Evolutionary conservation across 1,284 basidiomycete genomes (phyloP).

Genomic region (Moniliophthora roreri): DNA sequence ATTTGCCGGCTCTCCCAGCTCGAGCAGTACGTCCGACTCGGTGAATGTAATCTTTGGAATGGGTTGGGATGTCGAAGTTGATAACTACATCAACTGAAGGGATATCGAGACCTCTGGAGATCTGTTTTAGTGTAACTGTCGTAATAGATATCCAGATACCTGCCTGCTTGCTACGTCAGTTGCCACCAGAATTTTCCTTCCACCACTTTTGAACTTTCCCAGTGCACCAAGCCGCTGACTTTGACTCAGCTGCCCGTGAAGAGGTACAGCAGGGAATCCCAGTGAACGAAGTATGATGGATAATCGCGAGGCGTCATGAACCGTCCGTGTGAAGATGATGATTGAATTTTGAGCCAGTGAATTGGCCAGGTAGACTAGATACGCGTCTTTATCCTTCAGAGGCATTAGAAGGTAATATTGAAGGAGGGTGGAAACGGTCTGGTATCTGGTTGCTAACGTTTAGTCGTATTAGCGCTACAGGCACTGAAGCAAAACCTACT

Average conservation of each 20-base stretch:
- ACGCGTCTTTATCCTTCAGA: slow-evolving; percentile 89
- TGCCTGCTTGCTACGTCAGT: slow-evolving; percentile 96
- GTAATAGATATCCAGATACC: slow-evolving; percentile 22
- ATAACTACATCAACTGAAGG: slow-evolving; percentile 96
- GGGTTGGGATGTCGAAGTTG: slow-evolving; percentile 97
- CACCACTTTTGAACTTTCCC: slow-evolving; percentile 95
- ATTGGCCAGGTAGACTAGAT: slow-evolving; percentile 90
- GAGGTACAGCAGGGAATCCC: slow-evolving; percentile 93
- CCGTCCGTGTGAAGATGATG: slow-evolving; percentile 96
- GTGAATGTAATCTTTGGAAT: slow-evolving; percentile 99
- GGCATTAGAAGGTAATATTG: slow-evolving; percentile 98
- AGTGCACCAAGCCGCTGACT: slow-evolving; percentile 93
- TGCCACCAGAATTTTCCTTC: slow-evolving; percentile 89
- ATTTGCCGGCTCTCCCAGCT: slow-evolving; percentile 93
- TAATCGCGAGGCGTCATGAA: slow-evolving; percentile 88
- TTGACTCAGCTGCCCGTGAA: slow-evolving; percentile 95
- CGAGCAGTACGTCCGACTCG: slow-evolving; percentile 97
- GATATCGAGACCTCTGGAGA: slow-evolving; percentile 90
- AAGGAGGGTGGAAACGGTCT: slow-evolving; percentile 92
- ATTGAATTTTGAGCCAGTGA: slow-evolving; percentile 90
- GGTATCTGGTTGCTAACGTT: slow-evolving; percentile 71
- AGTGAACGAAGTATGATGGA: slow-evolving; percentile 89
- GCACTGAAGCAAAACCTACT: slow-evolving; percentile 50
- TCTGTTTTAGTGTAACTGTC: slow-evolving; percentile 7
- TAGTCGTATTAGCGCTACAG: slow-evolving; percentile 7